phyloP scores from a whole-genome alignment of 805 yeast genomes.

The Torulaspora quercuum region DNA sequence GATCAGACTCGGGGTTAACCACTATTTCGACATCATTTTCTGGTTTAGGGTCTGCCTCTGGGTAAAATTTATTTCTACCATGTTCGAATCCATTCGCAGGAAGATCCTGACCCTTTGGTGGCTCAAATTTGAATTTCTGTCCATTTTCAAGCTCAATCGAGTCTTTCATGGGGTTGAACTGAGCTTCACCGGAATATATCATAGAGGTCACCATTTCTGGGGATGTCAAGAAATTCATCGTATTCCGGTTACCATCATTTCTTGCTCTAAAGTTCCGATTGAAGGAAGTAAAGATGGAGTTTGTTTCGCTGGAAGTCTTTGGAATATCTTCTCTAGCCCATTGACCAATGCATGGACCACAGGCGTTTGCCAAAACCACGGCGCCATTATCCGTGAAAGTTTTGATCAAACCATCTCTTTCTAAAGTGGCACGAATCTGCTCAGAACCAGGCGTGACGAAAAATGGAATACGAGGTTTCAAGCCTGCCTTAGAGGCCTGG shows the following conservation, averaged over 20 bases:
- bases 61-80: constrained; percentile 75
- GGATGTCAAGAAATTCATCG: constrained; percentile 97
- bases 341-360: constrained; percentile 99
- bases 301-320: constrained; percentile 60
- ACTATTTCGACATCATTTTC: constrained; percentile 54
- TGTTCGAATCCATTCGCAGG: constrained; percentile 73
- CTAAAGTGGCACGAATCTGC: constrained; percentile 95
- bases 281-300: constrained; percentile 94
- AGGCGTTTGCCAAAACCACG: constrained; percentile 89
- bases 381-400: constrained; percentile 87
- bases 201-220: constrained; percentile 97
- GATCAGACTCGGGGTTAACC: constrained; percentile 85
- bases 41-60: constrained; percentile 64
- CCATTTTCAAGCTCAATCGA: constrained; percentile 71
- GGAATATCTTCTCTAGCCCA: constrained; percentile 90
- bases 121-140: constrained; percentile 66
- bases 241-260: constrained; percentile 96
- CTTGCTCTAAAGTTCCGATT: constrained; percentile 97
- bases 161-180: constrained; percentile 89
- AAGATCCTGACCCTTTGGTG: constrained; percentile 81
- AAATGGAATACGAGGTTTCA: constrained; percentile 86
- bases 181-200: constrained; percentile 90
- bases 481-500: constrained; percentile 83
- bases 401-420: constrained; percentile 85
- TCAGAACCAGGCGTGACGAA: constrained; percentile 98